A percentile compares a stretch with the other conserved stretches of the same genome.
These are phyloP conservation scores for Scutellaria barbata DNA, from an alignment of 257 asterid species.

Conservation along the genomic window DNA sequence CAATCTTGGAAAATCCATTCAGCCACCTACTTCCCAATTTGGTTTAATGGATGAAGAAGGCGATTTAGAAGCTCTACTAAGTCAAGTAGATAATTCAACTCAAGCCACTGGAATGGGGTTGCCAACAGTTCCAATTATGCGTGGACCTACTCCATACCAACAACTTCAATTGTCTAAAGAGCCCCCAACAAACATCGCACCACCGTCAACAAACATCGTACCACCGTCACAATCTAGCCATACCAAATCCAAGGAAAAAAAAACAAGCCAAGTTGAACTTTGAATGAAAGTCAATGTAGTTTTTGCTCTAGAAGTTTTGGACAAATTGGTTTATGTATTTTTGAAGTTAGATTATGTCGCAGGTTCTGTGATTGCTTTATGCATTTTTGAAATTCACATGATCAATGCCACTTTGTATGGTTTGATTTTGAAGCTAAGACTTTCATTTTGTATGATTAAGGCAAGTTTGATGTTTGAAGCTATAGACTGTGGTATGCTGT, in stretches of 20 bases:
- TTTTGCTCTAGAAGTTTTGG: too few species aligned
- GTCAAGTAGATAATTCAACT: neutral
- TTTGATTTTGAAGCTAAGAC: too few species aligned
- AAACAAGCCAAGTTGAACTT: neutral
- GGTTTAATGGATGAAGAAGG: neutral
- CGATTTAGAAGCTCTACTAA: neutral
- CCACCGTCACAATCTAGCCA: neutral
- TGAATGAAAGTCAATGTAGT: too few species aligned
- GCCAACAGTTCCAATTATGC: neutral
- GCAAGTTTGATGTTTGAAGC: too few species aligned
- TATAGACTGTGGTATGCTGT: too few species aligned
- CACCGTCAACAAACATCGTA: neutral
- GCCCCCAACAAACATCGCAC: neutral
- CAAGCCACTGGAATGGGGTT: neutral
- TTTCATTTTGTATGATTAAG: too few species aligned
- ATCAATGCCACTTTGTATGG: too few species aligned
- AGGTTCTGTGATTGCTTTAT: too few species aligned
- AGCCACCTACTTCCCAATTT: neutral
- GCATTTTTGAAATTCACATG: too few species aligned
- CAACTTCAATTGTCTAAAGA: neutral
- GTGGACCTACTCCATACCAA: neutral
- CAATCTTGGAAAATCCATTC: neutral
- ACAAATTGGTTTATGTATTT: too few species aligned
- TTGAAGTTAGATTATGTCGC: too few species aligned
- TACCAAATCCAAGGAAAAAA: neutral